These are phyloP conservation scores for Curvularia hawaiiensis DNA, from an alignment of 2,329 filamentous ascomycete species.

Conservation along the genomic window DNA sequence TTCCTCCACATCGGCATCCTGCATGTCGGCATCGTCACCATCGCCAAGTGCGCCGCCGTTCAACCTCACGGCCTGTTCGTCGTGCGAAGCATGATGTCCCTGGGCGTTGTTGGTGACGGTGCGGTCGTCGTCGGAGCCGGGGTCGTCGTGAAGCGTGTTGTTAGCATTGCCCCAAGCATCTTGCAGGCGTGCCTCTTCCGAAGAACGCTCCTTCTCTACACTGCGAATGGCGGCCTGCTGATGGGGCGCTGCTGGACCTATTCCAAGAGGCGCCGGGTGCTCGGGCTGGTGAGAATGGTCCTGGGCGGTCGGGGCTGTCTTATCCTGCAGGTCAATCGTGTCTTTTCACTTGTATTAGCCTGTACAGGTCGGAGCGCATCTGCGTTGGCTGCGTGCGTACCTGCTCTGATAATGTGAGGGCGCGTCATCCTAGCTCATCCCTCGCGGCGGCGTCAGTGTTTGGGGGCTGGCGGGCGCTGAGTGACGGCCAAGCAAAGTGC, in stretches of 20 bases:
- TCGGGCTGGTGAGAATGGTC: conserved; percentile 69
- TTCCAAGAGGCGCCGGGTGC: conserved; percentile 57
- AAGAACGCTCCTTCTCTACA: conserved; percentile 73
- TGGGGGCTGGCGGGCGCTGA: conserved; percentile 3
- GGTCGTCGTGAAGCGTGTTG: conserved; percentile 47
- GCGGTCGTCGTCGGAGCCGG: conserved; percentile 66
- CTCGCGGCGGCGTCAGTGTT: conserved; percentile 24
- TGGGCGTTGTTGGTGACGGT: conserved; percentile 29
- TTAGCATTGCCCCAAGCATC: conserved; percentile 54
- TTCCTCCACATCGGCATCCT: conserved; percentile 67
- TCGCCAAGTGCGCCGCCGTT: conserved; percentile 45
- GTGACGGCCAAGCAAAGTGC: conserved; percentile 32
- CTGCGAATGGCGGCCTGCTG: conserved; percentile 85
- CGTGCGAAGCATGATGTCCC: conserved; percentile 31
- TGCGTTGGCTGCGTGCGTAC: conserved; percentile 41
- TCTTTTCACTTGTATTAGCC: conserved; percentile 61
- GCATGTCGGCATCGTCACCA: conserved; percentile 57
- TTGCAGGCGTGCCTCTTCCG: conserved; percentile 72
- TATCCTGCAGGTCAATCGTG: conserved; percentile 92
- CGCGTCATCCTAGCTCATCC: conserved; percentile 57
- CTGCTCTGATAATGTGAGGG: conserved; percentile 62
- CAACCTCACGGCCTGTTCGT: conserved; percentile 40
- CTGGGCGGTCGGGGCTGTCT: conserved; percentile 79
- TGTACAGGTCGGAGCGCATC: conserved; percentile 6
- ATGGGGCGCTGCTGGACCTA: conserved; percentile 71